Evolutionary conservation across 2,329 filamentous ascomycete species (phyloP).

Genomic region (Cladophialophora bantiana): DNA sequence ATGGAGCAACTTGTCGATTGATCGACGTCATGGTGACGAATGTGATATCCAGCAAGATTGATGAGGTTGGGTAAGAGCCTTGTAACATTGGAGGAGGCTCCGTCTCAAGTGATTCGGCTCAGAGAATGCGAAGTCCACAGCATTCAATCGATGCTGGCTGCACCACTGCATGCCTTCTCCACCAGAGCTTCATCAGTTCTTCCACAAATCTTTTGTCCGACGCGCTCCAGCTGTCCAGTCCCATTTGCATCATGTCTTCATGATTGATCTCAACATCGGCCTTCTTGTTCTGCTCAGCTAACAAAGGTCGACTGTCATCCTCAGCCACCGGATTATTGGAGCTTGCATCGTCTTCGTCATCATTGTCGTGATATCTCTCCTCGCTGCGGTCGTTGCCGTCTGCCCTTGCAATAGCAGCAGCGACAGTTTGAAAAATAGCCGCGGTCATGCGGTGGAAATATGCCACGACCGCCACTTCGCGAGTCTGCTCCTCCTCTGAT

Average conservation of each 20-base stretch:
- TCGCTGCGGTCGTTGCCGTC: conserved; percentile 42
- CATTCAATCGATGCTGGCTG: conserved; percentile 54
- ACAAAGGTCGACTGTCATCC: conserved; percentile 37
- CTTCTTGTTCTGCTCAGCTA: conserved; percentile 36
- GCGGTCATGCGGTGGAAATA: conserved; percentile 59
- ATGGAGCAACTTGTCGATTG: neutral
- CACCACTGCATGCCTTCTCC: conserved; percentile 53
- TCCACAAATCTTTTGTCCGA: conserved; percentile 55
- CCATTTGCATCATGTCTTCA: conserved; percentile 57
- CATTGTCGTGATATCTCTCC: conserved; percentile 33
- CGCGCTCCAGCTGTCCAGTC: conserved; percentile 58
- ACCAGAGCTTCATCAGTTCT: conserved; percentile 56
- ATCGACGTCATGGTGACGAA: conserved; percentile 13
- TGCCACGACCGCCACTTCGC: conserved; percentile 57
- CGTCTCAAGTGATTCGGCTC: neutral
- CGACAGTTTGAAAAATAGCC: conserved; percentile 53
- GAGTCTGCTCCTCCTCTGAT: conserved; percentile 46
- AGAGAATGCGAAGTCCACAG: conserved; percentile 57
- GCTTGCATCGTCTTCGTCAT: conserved; percentile 26
- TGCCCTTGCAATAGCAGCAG: conserved; percentile 51
- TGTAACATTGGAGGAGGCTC: neutral
- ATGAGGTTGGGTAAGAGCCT: conserved; percentile 6
- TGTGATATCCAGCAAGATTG: neutral
- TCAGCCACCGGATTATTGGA: conserved; percentile 32
- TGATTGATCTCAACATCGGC: conserved; percentile 49